These are phyloP conservation scores for Penicillium canariense DNA, from an alignment of 495 filamentous ascomycete genomes.

Conservation along the genomic window DNA sequence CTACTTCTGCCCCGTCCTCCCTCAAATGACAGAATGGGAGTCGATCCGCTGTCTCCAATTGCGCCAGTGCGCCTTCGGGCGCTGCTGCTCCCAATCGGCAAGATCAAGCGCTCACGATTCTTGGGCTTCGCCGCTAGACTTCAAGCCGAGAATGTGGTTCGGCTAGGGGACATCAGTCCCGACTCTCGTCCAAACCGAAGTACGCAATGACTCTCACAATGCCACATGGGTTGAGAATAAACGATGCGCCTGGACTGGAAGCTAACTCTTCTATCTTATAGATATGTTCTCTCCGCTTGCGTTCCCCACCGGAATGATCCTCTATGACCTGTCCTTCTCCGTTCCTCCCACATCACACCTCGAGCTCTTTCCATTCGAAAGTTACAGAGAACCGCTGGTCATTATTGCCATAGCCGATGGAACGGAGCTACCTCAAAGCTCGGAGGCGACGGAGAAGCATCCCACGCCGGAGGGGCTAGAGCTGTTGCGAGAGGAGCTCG, in stretches of 20 bases:
- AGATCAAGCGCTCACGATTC: conserved; percentile 80
- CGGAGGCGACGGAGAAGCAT: conserved; percentile 27
- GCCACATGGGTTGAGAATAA: background rate
- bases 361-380: conserved; percentile 78
- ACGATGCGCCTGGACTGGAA: background rate
- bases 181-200: conserved; percentile 85
- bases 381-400: conserved; percentile 75
- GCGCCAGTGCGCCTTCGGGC: conserved; percentile 85
- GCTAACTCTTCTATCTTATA: conserved; percentile 43
- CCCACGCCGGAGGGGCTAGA: conserved; percentile 51
- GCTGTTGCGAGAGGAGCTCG: conserved; percentile 65
- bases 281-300: conserved; percentile 95
- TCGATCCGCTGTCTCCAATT: conserved; percentile 82
- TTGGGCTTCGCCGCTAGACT: conserved; percentile 73
- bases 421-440: conserved; percentile 47
- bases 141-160: conserved; percentile 76
- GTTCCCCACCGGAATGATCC: conserved; percentile 82
- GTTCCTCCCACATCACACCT: conserved; percentile 74
- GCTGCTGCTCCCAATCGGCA: conserved; percentile 80
- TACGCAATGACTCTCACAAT: conserved; percentile 42
- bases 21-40: conserved; percentile 64
- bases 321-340: conserved; percentile 85
- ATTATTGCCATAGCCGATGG: conserved; percentile 80
- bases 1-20: conserved; percentile 21
- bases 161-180: conserved; percentile 86